These are phyloP conservation scores for Penicillium rolfsii DNA, from an alignment of 2,329 filamentous ascomycete species.

Conservation along the genomic window DNA sequence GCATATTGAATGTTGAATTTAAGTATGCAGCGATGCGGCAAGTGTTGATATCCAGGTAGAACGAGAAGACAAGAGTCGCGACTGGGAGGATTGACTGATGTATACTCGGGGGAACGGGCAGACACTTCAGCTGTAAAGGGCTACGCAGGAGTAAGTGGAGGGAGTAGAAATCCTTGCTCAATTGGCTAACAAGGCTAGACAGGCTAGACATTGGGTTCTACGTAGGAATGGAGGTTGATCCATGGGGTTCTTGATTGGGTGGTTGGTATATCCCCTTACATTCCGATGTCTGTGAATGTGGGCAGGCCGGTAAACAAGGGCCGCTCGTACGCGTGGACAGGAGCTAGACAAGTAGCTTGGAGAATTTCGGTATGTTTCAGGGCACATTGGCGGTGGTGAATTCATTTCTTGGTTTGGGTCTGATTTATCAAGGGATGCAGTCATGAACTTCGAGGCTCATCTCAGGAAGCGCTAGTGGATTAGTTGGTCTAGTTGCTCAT, in stretches of 20 bases:
- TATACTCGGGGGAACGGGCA: slow-evolving; percentile 14
- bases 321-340: slow-evolving; percentile 9
- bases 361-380: not conserved
- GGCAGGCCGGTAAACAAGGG: slow-evolving; percentile 23
- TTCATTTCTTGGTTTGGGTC: not conserved
- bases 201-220: slow-evolving; percentile 10
- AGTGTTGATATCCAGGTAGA: not conserved
- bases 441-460: not conserved
- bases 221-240: slow-evolving; percentile 14
- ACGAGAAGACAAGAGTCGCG: too few relatives aligned
- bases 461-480: not conserved
- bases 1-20: slow-evolving; percentile 22
- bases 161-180: slow-evolving; percentile 18
- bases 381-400: not conserved
- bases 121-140: slow-evolving; percentile 6
- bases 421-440: not conserved
- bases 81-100: slow-evolving; percentile 3
- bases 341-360: not conserved
- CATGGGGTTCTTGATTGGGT: slow-evolving; percentile 18
- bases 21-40: too few relatives aligned
- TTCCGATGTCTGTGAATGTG: slow-evolving; percentile 27
- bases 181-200: slow-evolving; percentile 12
- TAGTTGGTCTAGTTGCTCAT: not conserved
- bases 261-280: slow-evolving; percentile 28
- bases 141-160: slow-evolving; percentile 16